phyloP scores from a whole-genome alignment of 306 rosid genomes.

The Ziziphus jujuba region DNA sequence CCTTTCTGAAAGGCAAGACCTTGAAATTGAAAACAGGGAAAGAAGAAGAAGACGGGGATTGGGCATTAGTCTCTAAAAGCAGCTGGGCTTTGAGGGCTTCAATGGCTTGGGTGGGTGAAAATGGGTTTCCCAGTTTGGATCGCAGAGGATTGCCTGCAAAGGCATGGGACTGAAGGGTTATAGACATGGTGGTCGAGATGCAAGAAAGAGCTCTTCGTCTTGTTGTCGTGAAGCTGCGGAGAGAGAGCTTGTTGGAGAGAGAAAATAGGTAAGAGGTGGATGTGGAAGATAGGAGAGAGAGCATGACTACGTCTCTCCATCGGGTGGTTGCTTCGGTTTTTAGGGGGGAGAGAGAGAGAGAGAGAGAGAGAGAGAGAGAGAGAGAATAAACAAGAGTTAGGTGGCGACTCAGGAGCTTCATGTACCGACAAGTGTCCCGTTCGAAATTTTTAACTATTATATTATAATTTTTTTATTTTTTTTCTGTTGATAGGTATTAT shows the following conservation, averaged over 20 bases:
- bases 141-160: slow-evolving; percentile 63
- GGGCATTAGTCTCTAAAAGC: slow-evolving; percentile 34
- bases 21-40: slow-evolving; percentile 59
- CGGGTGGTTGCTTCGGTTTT: slow-evolving; percentile 15
- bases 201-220: slow-evolving; percentile 21
- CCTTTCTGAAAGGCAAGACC: slow-evolving; percentile 75
- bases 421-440: slow-evolving; percentile 30
- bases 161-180: slow-evolving; percentile 50
- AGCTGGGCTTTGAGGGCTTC: slow-evolving; percentile 60
- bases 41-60: slow-evolving; percentile 42
- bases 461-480: neutral
- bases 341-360: neutral
- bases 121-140: slow-evolving; percentile 39
- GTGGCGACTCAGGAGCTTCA: slow-evolving; percentile 11
- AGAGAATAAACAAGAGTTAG: too few relatives aligned
- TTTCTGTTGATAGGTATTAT: neutral
- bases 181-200: slow-evolving; percentile 46
- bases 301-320: slow-evolving; percentile 28
- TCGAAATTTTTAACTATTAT: neutral
- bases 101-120: slow-evolving; percentile 60
- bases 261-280: slow-evolving; percentile 18
- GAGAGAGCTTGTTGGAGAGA: slow-evolving; percentile 14
- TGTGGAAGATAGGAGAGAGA: slow-evolving; percentile 30
- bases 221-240: slow-evolving; percentile 4
- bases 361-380: too few relatives aligned